Base-by-base conservation (phyloP, 352 stramenopile genomes). In the Saprolegnia parasitica region DNA sequence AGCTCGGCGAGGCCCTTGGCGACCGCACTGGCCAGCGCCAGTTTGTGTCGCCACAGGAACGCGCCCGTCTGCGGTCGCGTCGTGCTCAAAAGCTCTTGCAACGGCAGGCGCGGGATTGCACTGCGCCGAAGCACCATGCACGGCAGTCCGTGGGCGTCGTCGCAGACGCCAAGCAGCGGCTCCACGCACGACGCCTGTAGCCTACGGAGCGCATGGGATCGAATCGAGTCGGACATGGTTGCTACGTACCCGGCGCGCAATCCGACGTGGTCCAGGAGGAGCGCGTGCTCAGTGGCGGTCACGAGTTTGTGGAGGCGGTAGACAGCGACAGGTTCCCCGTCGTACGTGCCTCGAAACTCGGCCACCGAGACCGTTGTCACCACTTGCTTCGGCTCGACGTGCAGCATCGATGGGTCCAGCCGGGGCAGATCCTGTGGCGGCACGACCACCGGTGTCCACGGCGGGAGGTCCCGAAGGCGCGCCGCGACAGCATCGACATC, bases 91-190 rank as follows among this genome's bases (percentile, higher is more conserved):
- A 58, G 32, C 8, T 58, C 52, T 39, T 39, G 52, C 32, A 58
- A 16, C 15, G 52, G 23, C 8, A 16, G 8, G 15, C 23, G 8
- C 23, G 8, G 23, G 8, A 16, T 16, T 29, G 23, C 52, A n/a
- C n/a, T n/a, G n/a, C n/a, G n/a, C 32, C 16, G 23, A 8, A 58
- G 23, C 16, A 58, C 52, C 52, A 58, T 58, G 32, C 52, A 58
- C 15, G 52, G 23, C 8, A 16, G 8, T 15, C 32, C 52, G 32
- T 58, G 8, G 8, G 32, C 52, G 23, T 58, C 52, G 16, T 16
- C 39, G 39, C 52, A 58, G 23, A 58, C 13, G 52, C 52, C 52
- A 8, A 16, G 8, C 8, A 58, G 52, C 8, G 15, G 8, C 13
- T 58, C 8, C 8, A 58, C 52, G 52, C 8, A 58, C 23, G 52